A percentile compares a stretch with the other conserved stretches of the same genome.
Conservation (phyloP, 495 filamentous ascomycete species). For the Tetracladium setigerum region DNA sequence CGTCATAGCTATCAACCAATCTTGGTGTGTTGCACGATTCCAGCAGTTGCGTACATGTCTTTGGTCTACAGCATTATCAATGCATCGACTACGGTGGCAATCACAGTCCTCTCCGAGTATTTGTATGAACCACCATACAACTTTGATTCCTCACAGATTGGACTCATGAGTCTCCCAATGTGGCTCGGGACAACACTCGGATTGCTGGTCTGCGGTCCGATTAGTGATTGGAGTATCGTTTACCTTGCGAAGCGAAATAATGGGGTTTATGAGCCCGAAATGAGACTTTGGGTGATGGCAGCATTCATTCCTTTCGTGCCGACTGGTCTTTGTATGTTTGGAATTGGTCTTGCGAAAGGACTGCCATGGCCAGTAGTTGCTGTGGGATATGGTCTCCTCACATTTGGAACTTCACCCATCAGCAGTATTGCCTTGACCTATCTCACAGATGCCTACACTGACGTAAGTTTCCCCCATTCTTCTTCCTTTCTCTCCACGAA, state of each 20-base stretch:
- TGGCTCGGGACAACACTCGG: slow-evolving; percentile 33
- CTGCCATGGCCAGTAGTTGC: slow-evolving; percentile 26
- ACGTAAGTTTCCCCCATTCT: slow-evolving; percentile 23
- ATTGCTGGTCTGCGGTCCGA: slow-evolving; percentile 24
- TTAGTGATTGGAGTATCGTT: slow-evolving; percentile 39
- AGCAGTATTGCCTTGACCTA: slow-evolving; percentile 27
- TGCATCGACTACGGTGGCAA: slow-evolving; percentile 27
- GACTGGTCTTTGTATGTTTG: slow-evolving; percentile 28
- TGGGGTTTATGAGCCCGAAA: slow-evolving; percentile 65
- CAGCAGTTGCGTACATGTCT: slow-evolving; percentile 31
- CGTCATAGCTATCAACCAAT: slow-evolving; percentile 32
- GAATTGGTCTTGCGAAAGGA: slow-evolving; percentile 25
- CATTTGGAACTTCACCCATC: slow-evolving; percentile 23
- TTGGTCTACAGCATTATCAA: slow-evolving; percentile 27
- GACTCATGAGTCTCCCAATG: slow-evolving; percentile 28
- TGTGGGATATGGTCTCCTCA: slow-evolving; percentile 22
- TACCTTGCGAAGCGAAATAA: slow-evolving; percentile 46
- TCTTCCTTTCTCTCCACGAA: neutral
- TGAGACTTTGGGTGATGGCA: slow-evolving; percentile 46
- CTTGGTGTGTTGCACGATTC: slow-evolving; percentile 24
- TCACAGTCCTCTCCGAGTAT: slow-evolving; percentile 24
- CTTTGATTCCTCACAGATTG: slow-evolving; percentile 27
- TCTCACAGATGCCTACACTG: slow-evolving; percentile 30
- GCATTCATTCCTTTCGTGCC: slow-evolving; percentile 22
- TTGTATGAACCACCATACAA: slow-evolving; percentile 29